Percentiles rank a stretch among this genome's conserved stretches.
These are phyloP conservation scores for Sphaceloma murrayae DNA, from an alignment of 2,329 filamentous ascomycete species.

Conservation along the genomic window DNA sequence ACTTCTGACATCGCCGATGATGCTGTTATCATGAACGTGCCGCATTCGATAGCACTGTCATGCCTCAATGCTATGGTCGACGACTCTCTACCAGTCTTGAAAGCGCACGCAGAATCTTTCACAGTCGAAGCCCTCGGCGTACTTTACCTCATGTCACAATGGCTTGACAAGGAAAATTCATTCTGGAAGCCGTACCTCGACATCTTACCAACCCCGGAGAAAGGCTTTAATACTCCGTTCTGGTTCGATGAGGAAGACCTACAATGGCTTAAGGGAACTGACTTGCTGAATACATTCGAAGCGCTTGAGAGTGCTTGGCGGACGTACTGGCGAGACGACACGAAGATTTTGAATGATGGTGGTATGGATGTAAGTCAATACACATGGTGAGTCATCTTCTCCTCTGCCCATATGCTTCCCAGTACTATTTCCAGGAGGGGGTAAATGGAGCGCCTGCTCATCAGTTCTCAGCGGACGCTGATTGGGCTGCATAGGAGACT, in stretches of 20 bases:
- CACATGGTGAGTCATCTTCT: conserved; percentile 32
- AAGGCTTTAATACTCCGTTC: conserved; percentile 27
- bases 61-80: conserved; percentile 32
- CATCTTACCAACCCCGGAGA: conserved; percentile 26
- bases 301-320: conserved; percentile 30
- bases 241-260: conserved; percentile 30
- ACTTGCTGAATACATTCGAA: conserved; percentile 27
- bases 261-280: conserved; percentile 29
- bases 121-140: conserved; percentile 28
- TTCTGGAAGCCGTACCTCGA: conserved; percentile 33
- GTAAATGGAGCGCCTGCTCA: no score
- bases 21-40: conserved; percentile 23
- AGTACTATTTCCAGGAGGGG: no score
- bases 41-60: conserved; percentile 29
- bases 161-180: conserved; percentile 25
- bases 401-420: background rate
- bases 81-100: conserved; percentile 27
- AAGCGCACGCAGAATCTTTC: conserved; percentile 22
- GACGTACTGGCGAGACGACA: conserved; percentile 29
- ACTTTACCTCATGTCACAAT: conserved; percentile 31
- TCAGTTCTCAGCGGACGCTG: no score
- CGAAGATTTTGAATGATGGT: conserved; percentile 25
- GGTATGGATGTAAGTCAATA: conserved; percentile 29
- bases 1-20: conserved; percentile 19
- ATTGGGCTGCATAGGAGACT: no score